Evolutionary conservation across 352 stramenopile genomes (phyloP).

Genomic region (Pythium sukuiense): DNA sequence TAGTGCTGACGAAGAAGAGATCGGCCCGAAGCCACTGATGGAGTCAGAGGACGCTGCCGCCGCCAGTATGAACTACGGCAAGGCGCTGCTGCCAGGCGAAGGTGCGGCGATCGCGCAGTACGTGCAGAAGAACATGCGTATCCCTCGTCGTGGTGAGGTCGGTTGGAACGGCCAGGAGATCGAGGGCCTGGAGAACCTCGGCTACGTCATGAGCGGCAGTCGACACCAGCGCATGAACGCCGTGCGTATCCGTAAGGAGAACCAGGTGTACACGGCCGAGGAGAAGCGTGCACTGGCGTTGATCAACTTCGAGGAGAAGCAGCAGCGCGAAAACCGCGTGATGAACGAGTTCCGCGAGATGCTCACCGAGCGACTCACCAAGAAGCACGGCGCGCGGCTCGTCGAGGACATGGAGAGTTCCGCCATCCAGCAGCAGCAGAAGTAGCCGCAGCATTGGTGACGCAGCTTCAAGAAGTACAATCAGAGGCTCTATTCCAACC

Average conservation of each 20-base stretch:
- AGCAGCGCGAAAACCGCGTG: slow-evolving; percentile 97
- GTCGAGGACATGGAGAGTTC: slow-evolving; percentile 85
- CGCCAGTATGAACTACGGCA: slow-evolving; percentile 87
- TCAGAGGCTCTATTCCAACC: slow-evolving; percentile 11
- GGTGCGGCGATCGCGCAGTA: slow-evolving; percentile 96
- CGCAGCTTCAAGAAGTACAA: neutral
- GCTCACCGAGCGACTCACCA: slow-evolving; percentile 84
- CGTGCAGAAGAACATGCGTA: slow-evolving; percentile 99
- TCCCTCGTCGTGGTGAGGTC: slow-evolving; percentile 98
- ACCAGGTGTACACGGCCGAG: slow-evolving; percentile 99
- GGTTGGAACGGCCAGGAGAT: slow-evolving; percentile 96
- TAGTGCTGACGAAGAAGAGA: slow-evolving; percentile 80
- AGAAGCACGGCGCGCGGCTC: slow-evolving; percentile 85
- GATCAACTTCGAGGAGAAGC: slow-evolving; percentile 99
- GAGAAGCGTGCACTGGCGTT: slow-evolving; percentile 97
- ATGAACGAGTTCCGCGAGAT: slow-evolving; percentile 97
- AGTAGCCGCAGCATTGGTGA: slow-evolving; percentile 6
- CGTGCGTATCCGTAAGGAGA: slow-evolving; percentile 98
- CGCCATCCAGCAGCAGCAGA: slow-evolving; percentile 45
- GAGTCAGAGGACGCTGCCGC: slow-evolving; percentile 49
- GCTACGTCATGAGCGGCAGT: slow-evolving; percentile 97
- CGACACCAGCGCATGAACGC: slow-evolving; percentile 99
- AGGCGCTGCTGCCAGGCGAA: slow-evolving; percentile 92
- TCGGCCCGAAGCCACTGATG: slow-evolving; percentile 78
- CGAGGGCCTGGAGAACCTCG: slow-evolving; percentile 93